Percentiles rank a stretch among this genome's conserved stretches.
These are phyloP conservation scores for Fusarium algeriense DNA, from an alignment of 2,329 filamentous ascomycete genomes.

Conservation along the genomic window DNA sequence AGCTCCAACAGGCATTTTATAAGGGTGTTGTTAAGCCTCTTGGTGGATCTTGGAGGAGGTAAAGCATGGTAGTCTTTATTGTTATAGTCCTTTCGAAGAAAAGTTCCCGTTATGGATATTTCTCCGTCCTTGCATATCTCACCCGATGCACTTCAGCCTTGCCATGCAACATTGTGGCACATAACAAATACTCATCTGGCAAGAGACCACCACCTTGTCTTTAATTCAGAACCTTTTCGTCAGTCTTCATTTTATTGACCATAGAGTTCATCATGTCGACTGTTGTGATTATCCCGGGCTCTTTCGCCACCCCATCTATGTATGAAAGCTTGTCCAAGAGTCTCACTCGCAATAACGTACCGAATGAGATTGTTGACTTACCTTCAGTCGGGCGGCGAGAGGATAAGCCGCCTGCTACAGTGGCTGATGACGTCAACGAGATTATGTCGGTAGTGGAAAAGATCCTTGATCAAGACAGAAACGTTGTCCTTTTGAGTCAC, in stretches of 20 bases:
- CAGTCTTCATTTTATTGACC: not conserved
- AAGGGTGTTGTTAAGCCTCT: not conserved
- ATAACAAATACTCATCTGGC: not conserved
- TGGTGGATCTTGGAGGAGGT: not conserved
- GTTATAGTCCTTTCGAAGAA: not conserved
- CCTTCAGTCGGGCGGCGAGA: conserved; percentile 17
- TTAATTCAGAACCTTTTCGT: not conserved
- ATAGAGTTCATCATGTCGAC: not conserved
- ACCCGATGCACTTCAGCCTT: not conserved
- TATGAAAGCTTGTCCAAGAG: not conserved
- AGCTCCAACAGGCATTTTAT: not conserved
- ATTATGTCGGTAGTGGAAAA: not conserved
- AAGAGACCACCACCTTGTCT: not conserved
- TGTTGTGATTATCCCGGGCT: conserved; percentile 18
- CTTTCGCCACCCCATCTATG: conserved; percentile 2
- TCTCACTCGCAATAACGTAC: not conserved
- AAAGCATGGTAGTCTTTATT: too few species aligned
- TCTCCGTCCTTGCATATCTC: not conserved
- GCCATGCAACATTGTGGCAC: conserved; percentile 2
- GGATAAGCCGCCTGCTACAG: not conserved
- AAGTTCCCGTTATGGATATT: not conserved
- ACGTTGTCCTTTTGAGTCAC: conserved; percentile 11
- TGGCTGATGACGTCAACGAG: conserved; percentile 13
- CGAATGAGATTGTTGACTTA: not conserved
- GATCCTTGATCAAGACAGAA: not conserved